Base-by-base conservation (phyloP, 2,329 filamentous ascomycete genomes). In the Geosmithia flava region DNA sequence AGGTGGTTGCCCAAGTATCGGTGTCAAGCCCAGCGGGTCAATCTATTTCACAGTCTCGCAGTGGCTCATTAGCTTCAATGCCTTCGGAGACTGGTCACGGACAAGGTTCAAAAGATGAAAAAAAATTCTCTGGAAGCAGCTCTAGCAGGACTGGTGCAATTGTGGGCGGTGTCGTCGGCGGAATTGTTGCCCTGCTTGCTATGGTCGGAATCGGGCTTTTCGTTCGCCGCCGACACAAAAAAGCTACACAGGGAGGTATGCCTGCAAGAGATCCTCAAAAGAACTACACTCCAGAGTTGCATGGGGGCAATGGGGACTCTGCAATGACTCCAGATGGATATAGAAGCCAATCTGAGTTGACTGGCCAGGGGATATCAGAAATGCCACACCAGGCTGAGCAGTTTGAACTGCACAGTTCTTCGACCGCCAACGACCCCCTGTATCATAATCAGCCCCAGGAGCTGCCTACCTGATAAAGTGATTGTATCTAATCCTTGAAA, bases 1-100 rank as follows among this genome's bases (percentile, higher is more conserved):
- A 70, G 40, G 62, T 68, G 1, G 62, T 69, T 5, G 61, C 62
- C 1, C 68, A 67, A 0, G 62, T 75, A 2, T 64, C 61, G 2
- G 63, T 68, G 16, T 70, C 71, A 1, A 54, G 53, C 7, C 51
- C 50, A 2, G 42, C 51, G 3, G 52, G 52, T 2, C 56, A 47
- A 10, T 45, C 49, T 3, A 52, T 52, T 42, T 49, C 57, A 10
- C 51, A 50, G 11, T 55, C 55, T 5, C 47, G 53, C 1, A 51
- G 48, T 19, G 53, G 49, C 7, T 44, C 52, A 1, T 46, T 41
- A n/a, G 23, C 47, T 7, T 47, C 53, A 33, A 23, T 44, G 29
- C 42, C 50, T 37, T 50, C 52, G 39, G 48, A 67, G 47, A 56
- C 60, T 2, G 58, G 53, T 37, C 46, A 52, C 15, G 53, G 48